Evolutionary conservation across 164 flowering plant genomes (phyloP), one percentile per base, ranked within the genome.

Genomic region (Stephania cephalantha): DNA sequence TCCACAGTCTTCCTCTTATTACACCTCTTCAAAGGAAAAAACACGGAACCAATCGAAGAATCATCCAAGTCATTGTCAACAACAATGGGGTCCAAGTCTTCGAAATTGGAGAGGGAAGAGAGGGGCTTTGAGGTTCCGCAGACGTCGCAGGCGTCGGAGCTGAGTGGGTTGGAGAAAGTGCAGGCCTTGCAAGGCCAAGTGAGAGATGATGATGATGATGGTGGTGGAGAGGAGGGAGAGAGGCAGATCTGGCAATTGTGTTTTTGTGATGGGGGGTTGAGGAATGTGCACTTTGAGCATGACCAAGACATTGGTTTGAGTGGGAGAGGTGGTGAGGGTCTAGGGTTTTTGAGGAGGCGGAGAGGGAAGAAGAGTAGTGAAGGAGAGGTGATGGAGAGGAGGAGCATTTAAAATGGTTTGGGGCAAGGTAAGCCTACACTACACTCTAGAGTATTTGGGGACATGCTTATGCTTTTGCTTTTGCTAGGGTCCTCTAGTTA

Each of bases 121-220:
- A 85, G 71, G 13, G 85, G 81, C 55, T 88, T 80, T 3, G 90
- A 4, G 3, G 42, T 84, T 44, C 83, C 90, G 64, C 93, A 91
- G 13, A 91, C 64, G 70, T 90, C 85, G 74, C 94, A 91, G 80
- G 45, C 75, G 10, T 83, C 1, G 71, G 55, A 84, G 44, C 78
- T 74, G 73, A 77, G 81, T 0, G 83, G 75, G 85, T 91, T 90
- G 63, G 86, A 67, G 71, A 91, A 91, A 64, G 97, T 91, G 83
- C 97, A 91, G 50, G 90, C 82, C 55, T 88, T 87, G 87, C 97
- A 91, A 3, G 97, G 46, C 97, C 97, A 90, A 77, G 74, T 85
- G 52, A 46, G 76, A 75, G 72, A 31, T 12, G 73, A 55, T 20
- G 83, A 75, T 3, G 85, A 71, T 1, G 85, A 66, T 5, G 88